Evolutionary conservation across 768 basidiomycete species (phyloP), one percentile per base, ranked within the genome.

Genomic region (Terana coerulea): DNA sequence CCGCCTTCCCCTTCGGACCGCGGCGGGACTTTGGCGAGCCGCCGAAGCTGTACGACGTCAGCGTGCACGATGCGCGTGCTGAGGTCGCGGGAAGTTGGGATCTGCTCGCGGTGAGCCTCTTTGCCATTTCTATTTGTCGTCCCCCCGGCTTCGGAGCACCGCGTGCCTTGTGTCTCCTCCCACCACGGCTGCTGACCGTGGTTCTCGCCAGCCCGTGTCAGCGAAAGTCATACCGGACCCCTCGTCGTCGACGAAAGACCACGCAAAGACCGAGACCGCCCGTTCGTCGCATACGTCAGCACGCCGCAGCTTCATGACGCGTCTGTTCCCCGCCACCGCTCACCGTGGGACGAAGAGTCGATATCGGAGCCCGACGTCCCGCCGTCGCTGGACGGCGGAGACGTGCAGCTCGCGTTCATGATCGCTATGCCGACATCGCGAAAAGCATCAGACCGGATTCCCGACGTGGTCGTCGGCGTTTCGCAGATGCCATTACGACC

Each of bases 341-440:
- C 45, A 12, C 39, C 45, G 22, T 28, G 44, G 17, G 19, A 40
- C 39, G 24, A 56, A 47, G 24, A n/a, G n/a, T n/a, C n/a, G n/a
- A n/a, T n/a, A 22, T 19, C 46, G n/a, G 45, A 17, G 37, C 59
- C 31, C 34, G 49, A 42, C 26, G 46, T 17, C n/a, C 33, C 15
- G 37, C 30, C 22, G 52, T 52, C 48, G 35, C 47, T 47, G 19
- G 58, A 57, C 34, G 49, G 44, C 22, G 24, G 51, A 26, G 52
- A 60, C 33, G 65, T 81, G 19, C 77, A 81, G 58, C 70, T 84
- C 10, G 74, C 80, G 15, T 78, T 83, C 2, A 67, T 84, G 52
- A 71, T 84, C 39, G 72, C 75, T 15, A 83, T 83, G 82, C 82
- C 83, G 2, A 66, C 72, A 15, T 68, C 66, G 15, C 64, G 58